Conservation (phyloP, 306 rosid species). For the Prunus mira region DNA sequence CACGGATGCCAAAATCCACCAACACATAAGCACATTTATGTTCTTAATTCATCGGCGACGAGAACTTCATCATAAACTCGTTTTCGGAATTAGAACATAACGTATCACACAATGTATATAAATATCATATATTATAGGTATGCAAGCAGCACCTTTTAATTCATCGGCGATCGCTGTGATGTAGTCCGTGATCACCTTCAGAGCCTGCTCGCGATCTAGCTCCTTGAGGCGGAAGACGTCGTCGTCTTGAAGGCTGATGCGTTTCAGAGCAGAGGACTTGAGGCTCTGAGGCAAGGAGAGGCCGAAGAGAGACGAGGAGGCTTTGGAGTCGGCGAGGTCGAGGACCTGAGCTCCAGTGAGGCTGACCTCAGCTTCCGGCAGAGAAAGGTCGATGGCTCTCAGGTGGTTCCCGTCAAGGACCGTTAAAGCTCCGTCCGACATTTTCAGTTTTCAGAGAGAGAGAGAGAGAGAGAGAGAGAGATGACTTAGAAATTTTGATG, state of each 20-base stretch:
- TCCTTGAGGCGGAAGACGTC: constrained; percentile 30
- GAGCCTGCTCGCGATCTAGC: constrained; percentile 44
- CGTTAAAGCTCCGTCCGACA: constrained; percentile 63
- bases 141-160: constrained; percentile 46
- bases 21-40: no score
- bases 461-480: constrained; percentile 20
- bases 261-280: constrained; percentile 50
- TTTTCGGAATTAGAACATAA: background rate
- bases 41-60: background rate
- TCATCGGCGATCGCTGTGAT: constrained; percentile 75
- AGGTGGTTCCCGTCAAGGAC: constrained; percentile 72
- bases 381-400: constrained; percentile 41
- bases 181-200: constrained; percentile 43
- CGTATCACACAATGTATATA: background rate
- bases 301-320: constrained; percentile 55
- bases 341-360: constrained; percentile 61
- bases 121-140: background rate
- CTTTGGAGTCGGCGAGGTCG: constrained; percentile 57
- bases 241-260: constrained; percentile 32
- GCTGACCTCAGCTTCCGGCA: constrained; percentile 18
- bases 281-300: constrained; percentile 57
- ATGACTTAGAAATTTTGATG: constrained; percentile 5
- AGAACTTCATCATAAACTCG: background rate
- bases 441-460: constrained; percentile 27
- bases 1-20: background rate